Percentiles rank a stretch among this genome's conserved stretches.
Conservation (phyloP, 1,284 basidiomycete genomes). For the Microbotryum saponariae region DNA sequence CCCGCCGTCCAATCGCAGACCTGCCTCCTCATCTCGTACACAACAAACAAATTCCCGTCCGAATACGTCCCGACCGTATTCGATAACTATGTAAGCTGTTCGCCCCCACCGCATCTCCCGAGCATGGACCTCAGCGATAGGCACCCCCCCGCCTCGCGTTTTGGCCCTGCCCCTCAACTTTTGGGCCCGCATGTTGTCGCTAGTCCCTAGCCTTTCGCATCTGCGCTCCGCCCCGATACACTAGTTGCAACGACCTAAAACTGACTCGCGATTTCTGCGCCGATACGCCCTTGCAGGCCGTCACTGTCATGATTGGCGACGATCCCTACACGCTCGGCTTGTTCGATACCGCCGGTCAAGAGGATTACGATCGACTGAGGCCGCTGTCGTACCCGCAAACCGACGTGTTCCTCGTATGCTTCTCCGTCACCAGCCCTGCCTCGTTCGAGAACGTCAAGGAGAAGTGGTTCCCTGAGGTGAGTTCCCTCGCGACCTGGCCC, state of each 20-base stretch:
- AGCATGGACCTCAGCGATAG: no score
- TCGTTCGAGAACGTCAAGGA: slow-evolving; percentile 99
- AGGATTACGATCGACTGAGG: slow-evolving; percentile 98
- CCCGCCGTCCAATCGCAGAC: slow-evolving; percentile 53
- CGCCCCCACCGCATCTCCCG: no score
- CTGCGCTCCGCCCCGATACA: no score
- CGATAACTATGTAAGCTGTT: slow-evolving; percentile 69
- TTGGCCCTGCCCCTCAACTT: no score
- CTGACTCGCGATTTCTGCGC: neutral
- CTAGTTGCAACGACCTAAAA: no score
- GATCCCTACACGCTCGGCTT: slow-evolving; percentile 97
- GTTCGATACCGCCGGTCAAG: slow-evolving; percentile 99
- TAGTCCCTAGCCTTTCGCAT: no score
- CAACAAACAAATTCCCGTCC: slow-evolving; percentile 67
- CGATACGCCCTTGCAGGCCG: slow-evolving; percentile 46
- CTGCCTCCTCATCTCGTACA: slow-evolving; percentile 95
- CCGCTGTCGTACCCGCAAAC: slow-evolving; percentile 99
- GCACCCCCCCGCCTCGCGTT: no score
- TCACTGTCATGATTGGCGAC: slow-evolving; percentile 99
- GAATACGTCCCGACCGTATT: slow-evolving; percentile 99
- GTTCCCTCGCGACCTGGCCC: neutral
- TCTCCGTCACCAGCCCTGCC: slow-evolving; percentile 95
- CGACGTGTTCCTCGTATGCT: slow-evolving; percentile 98
- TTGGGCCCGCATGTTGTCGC: no score
- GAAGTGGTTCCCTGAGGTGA: slow-evolving; percentile 95